Conservation (phyloP, 2,329 filamentous ascomycete genomes). For the Fusarium praegraminearum region DNA sequence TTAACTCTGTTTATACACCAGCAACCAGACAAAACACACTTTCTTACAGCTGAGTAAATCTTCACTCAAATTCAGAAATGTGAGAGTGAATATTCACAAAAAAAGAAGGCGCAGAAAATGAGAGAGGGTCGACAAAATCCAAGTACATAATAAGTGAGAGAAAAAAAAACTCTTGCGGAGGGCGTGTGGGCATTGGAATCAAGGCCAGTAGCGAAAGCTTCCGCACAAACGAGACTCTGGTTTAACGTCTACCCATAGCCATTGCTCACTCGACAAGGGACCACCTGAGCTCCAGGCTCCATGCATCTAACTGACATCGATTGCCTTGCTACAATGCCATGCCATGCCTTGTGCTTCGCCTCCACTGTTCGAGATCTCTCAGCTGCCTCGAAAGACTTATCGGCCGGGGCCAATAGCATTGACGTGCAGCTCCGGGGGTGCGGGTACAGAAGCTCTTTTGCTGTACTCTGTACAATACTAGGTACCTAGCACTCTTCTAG, state of each 20-base stretch:
- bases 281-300: slow-evolving; percentile 32
- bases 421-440: slow-evolving; percentile 43
- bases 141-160: background rate
- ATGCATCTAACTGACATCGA: slow-evolving; percentile 30
- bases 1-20: slow-evolving; percentile 27
- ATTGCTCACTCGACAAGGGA: slow-evolving; percentile 41
- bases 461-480: background rate
- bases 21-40: slow-evolving; percentile 20
- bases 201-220: slow-evolving; percentile 41
- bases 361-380: slow-evolving; percentile 44
- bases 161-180: slow-evolving; percentile 37
- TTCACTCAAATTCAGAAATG: background rate
- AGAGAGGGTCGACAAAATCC: slow-evolving; percentile 18
- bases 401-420: slow-evolving; percentile 43
- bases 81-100: slow-evolving; percentile 18
- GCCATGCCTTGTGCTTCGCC: slow-evolving; percentile 35
- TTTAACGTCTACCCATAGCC: slow-evolving; percentile 27
- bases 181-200: slow-evolving; percentile 44
- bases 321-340: background rate
- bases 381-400: slow-evolving; percentile 48
- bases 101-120: slow-evolving; percentile 9
- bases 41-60: slow-evolving; percentile 7
- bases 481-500: slow-evolving; percentile 43
- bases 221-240: slow-evolving; percentile 39
- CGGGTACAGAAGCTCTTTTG: slow-evolving; percentile 43